phyloP scores from a whole-genome alignment of 345 rosid species.

The Pelargonium nanum region DNA sequence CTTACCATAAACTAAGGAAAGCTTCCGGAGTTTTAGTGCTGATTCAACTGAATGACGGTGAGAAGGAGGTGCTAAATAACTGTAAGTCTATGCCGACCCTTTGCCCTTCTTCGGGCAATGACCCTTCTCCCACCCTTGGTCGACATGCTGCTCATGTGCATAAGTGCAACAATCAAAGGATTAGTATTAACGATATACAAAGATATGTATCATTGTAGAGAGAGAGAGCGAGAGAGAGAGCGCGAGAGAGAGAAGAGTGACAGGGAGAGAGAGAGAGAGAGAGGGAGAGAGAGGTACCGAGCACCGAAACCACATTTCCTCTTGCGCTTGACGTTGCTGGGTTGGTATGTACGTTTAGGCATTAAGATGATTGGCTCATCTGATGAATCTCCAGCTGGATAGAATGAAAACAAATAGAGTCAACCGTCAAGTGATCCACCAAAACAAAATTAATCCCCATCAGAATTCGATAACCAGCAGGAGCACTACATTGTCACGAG shows the following conservation, averaged over 20 bases:
- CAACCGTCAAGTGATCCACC: too few relatives aligned
- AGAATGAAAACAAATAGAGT: background rate
- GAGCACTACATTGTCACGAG: too few relatives aligned
- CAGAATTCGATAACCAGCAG: too few relatives aligned
- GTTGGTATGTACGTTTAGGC: slow-evolving; percentile 84
- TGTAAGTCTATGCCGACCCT: slow-evolving; percentile 82
- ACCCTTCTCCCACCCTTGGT: slow-evolving; percentile 95
- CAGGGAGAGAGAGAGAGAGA: background rate
- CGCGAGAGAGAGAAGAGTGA: too few relatives aligned
- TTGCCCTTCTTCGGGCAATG: slow-evolving; percentile 92
- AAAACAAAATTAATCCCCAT: too few relatives aligned
- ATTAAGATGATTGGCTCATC: slow-evolving; percentile 61
- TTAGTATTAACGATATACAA: background rate
- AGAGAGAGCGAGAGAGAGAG: background rate
- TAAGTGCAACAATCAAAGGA: slow-evolving; percentile 11
- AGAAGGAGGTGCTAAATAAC: slow-evolving; percentile 37
- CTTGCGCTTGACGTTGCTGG: slow-evolving; percentile 76
- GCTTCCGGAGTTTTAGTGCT: too few relatives aligned
- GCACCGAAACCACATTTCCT: slow-evolving; percentile 87
- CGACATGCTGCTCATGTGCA: slow-evolving; percentile 63
- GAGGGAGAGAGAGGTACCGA: slow-evolving; percentile 38
- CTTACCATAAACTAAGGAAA: too few relatives aligned
- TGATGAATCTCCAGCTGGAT: slow-evolving; percentile 27
- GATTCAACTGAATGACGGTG: background rate
- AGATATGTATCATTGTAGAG: background rate